phyloP scores from a whole-genome alignment of 1,284 basidiomycete genomes.

The Fomitopsis palustris region DNA sequence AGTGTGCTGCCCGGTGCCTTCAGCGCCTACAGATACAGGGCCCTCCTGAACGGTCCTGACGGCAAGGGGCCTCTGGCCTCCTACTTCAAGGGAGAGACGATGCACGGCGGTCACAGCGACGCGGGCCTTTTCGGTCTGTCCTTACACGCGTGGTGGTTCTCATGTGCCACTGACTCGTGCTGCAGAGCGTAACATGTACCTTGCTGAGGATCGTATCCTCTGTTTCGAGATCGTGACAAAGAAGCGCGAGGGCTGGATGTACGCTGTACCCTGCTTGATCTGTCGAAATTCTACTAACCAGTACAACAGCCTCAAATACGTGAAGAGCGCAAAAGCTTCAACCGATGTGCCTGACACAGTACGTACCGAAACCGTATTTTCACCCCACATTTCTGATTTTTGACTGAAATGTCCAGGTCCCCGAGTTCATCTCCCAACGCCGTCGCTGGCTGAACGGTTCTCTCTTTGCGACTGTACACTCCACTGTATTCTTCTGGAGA shows the following conservation, averaged over 20 bases:
- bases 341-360: constrained; percentile 85
- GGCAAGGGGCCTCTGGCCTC: constrained; percentile 86
- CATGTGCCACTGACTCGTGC: constrained; percentile 8
- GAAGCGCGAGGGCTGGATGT: constrained; percentile 79
- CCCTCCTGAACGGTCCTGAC: constrained; percentile 76
- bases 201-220: constrained; percentile 91
- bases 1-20: constrained; percentile 89
- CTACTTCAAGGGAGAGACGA: constrained; percentile 90
- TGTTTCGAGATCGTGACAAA: constrained; percentile 99
- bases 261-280: constrained; percentile 32
- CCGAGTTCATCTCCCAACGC: constrained; percentile 90
- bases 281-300: too few species aligned
- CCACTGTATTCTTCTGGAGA: constrained; percentile 79
- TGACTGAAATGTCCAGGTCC: constrained; percentile 38
- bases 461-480: constrained; percentile 83
- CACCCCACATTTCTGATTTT: background rate
- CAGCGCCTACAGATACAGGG: constrained; percentile 88
- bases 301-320: constrained; percentile 87
- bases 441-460: constrained; percentile 90
- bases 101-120: constrained; percentile 62
- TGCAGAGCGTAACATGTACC: constrained; percentile 83
- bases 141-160: constrained; percentile 1
- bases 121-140: constrained; percentile 67
- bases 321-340: constrained; percentile 87
- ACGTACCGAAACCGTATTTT: constrained; percentile 1